Percentiles rank a stretch among this genome's conserved stretches.
These are phyloP conservation scores for Elaeagnus macrophylla DNA, from an alignment of 306 rosid species.

Conservation along the genomic window DNA sequence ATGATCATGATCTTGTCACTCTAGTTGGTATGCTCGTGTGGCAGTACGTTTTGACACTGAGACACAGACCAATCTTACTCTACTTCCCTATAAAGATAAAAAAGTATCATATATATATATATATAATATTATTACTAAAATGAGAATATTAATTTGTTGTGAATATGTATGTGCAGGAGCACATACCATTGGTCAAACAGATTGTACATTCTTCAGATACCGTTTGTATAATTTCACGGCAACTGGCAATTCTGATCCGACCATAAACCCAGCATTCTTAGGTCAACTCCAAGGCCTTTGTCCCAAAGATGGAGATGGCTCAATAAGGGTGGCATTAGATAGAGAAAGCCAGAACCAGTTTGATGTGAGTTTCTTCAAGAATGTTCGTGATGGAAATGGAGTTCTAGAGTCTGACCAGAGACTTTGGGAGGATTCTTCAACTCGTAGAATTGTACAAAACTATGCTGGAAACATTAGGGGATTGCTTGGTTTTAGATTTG, in stretches of 20 bases:
- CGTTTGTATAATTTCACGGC: slow-evolving; percentile 56
- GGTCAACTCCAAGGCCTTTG: slow-evolving; percentile 35
- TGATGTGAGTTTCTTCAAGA: slow-evolving; percentile 57
- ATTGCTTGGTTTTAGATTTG: slow-evolving; percentile 50
- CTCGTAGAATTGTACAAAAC: slow-evolving; percentile 32
- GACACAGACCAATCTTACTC: too few relatives aligned
- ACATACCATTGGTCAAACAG: slow-evolving; percentile 65
- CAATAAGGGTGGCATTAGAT: slow-evolving; percentile 44
- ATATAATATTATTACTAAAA: too few relatives aligned
- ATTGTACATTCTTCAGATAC: slow-evolving; percentile 47
- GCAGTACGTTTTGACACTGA: too few relatives aligned
- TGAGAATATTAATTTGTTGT: too few relatives aligned
- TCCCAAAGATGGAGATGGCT: slow-evolving; percentile 50
- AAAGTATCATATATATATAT: too few relatives aligned
- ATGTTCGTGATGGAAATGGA: slow-evolving; percentile 49
- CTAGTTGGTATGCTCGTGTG: slow-evolving; percentile 40
- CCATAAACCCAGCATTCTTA: slow-evolving; percentile 41
- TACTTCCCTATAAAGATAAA: too few relatives aligned
- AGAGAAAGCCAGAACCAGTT: slow-evolving; percentile 40
- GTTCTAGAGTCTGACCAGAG: slow-evolving; percentile 70
- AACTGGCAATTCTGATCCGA: slow-evolving; percentile 53
- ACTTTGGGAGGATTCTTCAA: slow-evolving; percentile 46
- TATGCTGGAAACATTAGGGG: slow-evolving; percentile 58
- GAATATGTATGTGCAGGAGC: too few relatives aligned
- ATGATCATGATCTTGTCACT: slow-evolving; percentile 61